Evolutionary conservation across 345 rosid species (phyloP), one percentile per base, ranked within the genome.

Genomic region (Melastoma malabathricum): DNA sequence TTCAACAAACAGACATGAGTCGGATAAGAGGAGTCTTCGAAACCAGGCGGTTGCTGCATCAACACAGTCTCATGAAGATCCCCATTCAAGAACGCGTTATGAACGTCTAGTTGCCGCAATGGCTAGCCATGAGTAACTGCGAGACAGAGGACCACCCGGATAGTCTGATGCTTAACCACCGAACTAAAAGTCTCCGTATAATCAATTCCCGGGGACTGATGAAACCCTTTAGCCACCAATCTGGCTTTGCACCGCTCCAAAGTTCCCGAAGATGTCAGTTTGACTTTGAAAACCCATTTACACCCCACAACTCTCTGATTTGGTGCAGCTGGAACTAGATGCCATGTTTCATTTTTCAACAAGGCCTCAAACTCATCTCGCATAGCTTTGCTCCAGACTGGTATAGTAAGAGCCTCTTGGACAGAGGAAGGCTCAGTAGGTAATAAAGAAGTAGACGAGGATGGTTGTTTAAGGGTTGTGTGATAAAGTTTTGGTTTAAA

Each of bases 21-120:
- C 1, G 38, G 59, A 10, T 18, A 12, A 5, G 10, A 0, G 15
- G 52, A 22, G 46, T 54, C 39, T 0, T 0, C 5, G 13, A 52
- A 10, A 9, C 57, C 44, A 3, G 58, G 29, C 0, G 58, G 50
- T 51, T 60, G 45, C 44, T 4, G 7, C 46, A 59, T 54, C 12
- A 16, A 15, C 17, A 47, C 18, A 1, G n/a, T 23, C 17, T 52
- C 54, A 18, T 8, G 1, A 46, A 61, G 44, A 17, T 46, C 3
- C n/a, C n/a, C n/a, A n/a, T n/a, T n/a, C n/a, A n/a, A n/a, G n/a
- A n/a, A n/a, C n/a, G n/a, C n/a, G n/a, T 57, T 47, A 9, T 57
- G 47, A 9, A 49, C 54, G 10, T 41, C 54, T 3, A 48, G 23
- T 15, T 50, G 23, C 5, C 23, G 43, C 0, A 50, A 50, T 2